Base-by-base conservation (phyloP, 108 stramenopile genomes). In the Stephanodiscus minutulus region DNA sequence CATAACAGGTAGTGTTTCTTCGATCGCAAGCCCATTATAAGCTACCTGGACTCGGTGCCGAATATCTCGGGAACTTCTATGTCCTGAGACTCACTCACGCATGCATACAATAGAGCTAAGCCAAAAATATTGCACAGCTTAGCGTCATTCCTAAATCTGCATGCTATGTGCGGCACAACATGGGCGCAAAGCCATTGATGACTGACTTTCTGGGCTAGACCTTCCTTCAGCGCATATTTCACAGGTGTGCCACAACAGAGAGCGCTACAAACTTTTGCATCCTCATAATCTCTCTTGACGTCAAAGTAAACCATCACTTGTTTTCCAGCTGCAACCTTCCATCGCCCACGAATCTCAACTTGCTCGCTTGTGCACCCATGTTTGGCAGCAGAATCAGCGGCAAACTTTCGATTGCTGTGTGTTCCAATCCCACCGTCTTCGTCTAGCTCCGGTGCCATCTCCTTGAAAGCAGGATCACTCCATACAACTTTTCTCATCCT, bases 351-450 rank as follows among this genome's bases (percentile, higher is more conserved):
- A 52, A 52, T 52, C 50, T 52, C 24, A 24, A 52, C 24, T 52
- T 52, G 22, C 20, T 24, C 50, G 4, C 20, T 24, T 24, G 20
- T 7, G 7, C 3, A 24, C 50, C 50, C 50, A 52, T 24, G 24
- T 24, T 52, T 52, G n/a, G n/a, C 50, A 52, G 50, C 50, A 5
- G 3, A 52, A 52, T 52, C 50, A 24, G 50, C 50, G 4, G 20
- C 20, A 52, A 24, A 52, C 50, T 52, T 52, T 52, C 20, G 20
- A 21, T 24, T 52, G n/a, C 50, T 52, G 20, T 52, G 50, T 18
- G 50, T 52, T 52, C 50, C 50, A 52, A 52, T 24, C 24, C 20
- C 50, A 52, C 24, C 50, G 4, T 52, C 50, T 24, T 52, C 50
- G 1, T 52, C 50, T 52, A 24, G 4, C 50, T 24, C 50, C 7